Evolutionary conservation across 1,139 yeast genomes (phyloP).

Genomic region (Tardiomyces depauwii): DNA sequence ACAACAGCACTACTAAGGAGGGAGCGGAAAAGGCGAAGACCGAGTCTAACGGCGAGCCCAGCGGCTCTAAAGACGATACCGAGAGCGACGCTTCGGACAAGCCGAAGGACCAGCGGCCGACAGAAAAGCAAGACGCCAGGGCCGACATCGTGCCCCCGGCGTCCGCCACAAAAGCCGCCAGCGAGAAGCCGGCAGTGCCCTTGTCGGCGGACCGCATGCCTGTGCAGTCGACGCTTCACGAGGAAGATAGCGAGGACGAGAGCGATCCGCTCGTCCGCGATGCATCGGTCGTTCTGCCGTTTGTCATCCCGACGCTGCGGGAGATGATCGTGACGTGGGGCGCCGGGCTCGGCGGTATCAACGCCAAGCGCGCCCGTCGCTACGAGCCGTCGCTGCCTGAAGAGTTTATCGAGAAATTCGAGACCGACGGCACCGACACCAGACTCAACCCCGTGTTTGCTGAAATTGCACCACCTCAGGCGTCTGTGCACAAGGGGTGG

Average conservation of each 20-base stretch:
- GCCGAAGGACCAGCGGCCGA: too few species aligned
- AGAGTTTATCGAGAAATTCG: conserved; percentile 29
- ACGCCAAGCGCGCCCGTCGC: conserved; percentile 23
- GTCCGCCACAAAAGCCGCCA: neutral
- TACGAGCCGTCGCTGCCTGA: conserved; percentile 30
- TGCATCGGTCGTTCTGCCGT: conserved; percentile 24
- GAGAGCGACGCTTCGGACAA: too few species aligned
- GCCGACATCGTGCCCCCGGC: neutral
- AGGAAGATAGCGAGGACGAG: conserved; percentile 5
- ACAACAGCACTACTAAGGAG: too few species aligned
- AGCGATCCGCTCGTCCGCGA: conserved; percentile 14
- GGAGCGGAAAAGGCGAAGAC: neutral
- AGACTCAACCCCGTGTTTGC: conserved; percentile 12
- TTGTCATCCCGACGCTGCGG: conserved; percentile 27
- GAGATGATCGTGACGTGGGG: conserved; percentile 34
- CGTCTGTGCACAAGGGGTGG: conserved; percentile 20
- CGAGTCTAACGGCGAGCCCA: neutral
- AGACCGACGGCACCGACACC: conserved; percentile 8
- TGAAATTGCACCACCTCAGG: conserved; percentile 16
- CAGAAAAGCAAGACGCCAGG: too few species aligned
- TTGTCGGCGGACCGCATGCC: neutral
- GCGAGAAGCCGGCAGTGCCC: neutral
- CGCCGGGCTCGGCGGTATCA: conserved; percentile 29
- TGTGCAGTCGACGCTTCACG: neutral
- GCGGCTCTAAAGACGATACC: too few species aligned